Evolutionary conservation across 768 basidiomycete genomes (phyloP).

Genomic region (Mycena albidolilacea): DNA sequence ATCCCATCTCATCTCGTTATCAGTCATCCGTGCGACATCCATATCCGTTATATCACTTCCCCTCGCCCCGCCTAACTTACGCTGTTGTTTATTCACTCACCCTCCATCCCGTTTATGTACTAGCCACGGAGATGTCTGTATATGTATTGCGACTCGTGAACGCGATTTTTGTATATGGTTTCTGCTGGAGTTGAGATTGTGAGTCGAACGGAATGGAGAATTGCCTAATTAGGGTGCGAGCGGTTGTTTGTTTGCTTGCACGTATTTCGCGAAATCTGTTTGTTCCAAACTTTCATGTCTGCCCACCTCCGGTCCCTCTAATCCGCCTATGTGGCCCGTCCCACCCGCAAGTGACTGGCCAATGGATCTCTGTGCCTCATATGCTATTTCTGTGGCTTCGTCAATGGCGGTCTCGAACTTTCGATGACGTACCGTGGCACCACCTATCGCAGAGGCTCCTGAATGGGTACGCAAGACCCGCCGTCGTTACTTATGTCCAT

Average conservation of each 20-base stretch:
- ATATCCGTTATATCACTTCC: slow-evolving; percentile 17
- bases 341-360: too few species aligned
- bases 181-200: background rate
- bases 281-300: too few species aligned
- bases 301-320: too few species aligned
- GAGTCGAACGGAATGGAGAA: slow-evolving; percentile 2
- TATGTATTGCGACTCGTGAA: slow-evolving; percentile 30
- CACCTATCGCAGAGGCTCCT: too few species aligned
- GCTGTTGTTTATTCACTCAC: background rate
- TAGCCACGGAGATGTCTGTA: slow-evolving; percentile 29
- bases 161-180: slow-evolving; percentile 26
- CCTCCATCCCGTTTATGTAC: slow-evolving; percentile 25
- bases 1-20: slow-evolving; percentile 13
- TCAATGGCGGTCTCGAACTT: too few species aligned
- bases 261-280: background rate
- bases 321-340: too few species aligned
- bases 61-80: slow-evolving; percentile 11
- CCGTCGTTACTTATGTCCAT: too few species aligned
- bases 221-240: slow-evolving; percentile 34
- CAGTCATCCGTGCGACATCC: slow-evolving; percentile 4
- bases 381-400: too few species aligned
- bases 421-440: too few species aligned
- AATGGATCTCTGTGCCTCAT: too few species aligned
- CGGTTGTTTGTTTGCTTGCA: slow-evolving; percentile 39
- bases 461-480: too few species aligned